These are phyloP conservation scores for Paraurostyla sp. DNA, from an alignment of 73 alveolate species.

Conservation along the genomic window DNA sequence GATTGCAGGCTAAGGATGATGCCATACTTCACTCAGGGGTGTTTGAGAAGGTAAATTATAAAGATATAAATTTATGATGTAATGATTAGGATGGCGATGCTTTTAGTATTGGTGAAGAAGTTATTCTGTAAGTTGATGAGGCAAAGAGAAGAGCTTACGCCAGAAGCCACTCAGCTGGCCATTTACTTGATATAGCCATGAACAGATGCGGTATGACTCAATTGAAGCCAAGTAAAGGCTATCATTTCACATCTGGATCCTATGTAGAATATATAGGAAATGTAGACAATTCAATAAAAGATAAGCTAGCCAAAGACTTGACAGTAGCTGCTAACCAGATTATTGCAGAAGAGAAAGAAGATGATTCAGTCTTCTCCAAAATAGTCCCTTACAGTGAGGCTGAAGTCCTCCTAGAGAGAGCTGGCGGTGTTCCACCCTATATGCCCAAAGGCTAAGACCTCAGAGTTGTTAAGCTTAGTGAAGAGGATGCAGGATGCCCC, in stretches of 20 bases:
- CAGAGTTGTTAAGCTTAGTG: constrained; percentile 82
- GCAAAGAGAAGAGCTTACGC: constrained; percentile 81
- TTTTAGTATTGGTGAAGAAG: constrained; percentile 63
- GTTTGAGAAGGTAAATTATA: constrained; percentile 44
- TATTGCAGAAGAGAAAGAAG: constrained; percentile 72
- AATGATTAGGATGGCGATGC: constrained; percentile 5
- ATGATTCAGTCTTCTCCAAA: constrained; percentile 66
- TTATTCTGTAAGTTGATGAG: constrained; percentile 79
- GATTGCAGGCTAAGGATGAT: constrained; percentile 62
- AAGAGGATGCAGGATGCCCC: constrained; percentile 91
- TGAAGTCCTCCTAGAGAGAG: constrained; percentile 68
- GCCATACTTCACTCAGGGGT: constrained; percentile 75
- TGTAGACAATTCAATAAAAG: constrained; percentile 78
- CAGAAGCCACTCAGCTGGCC: constrained; percentile 94
- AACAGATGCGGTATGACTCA: constrained; percentile 71
- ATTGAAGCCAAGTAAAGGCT: constrained; percentile 92
- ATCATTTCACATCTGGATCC: constrained; percentile 90
- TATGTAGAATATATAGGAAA: constrained; percentile 92
- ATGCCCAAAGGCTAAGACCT: constrained; percentile 76
- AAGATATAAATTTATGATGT: too few relatives aligned
- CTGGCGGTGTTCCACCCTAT: constrained; percentile 87
- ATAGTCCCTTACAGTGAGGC: constrained; percentile 78
- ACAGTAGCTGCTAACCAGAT: constrained; percentile 70
- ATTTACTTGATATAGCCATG: constrained; percentile 90
- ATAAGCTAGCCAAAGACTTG: constrained; percentile 60